Evolutionary conservation across 1,284 basidiomycete genomes (phyloP).

Genomic region (Gomphus bonarii): DNA sequence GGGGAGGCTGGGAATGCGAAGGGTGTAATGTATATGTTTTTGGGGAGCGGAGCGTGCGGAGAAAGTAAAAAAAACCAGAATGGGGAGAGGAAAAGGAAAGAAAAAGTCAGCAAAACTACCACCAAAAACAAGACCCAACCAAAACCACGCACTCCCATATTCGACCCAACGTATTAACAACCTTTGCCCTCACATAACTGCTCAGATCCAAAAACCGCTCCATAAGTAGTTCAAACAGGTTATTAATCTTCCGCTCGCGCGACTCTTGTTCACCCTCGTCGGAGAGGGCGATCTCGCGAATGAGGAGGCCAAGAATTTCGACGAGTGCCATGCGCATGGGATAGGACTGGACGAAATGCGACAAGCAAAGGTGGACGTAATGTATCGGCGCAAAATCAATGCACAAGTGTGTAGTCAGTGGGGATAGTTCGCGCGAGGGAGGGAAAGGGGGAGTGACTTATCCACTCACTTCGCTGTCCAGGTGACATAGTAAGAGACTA

Average conservation of each 20-base stretch:
- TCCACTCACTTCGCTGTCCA: constrained; percentile 79
- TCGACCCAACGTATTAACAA: constrained; percentile 69
- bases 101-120: no score
- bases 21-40: not conserved
- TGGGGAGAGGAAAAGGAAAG: no score
- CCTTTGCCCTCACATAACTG: constrained; percentile 86
- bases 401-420: no score
- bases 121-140: no score
- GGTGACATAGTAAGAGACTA: constrained; percentile 70
- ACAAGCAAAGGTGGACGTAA: no score
- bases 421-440: no score
- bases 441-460: no score
- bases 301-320: constrained; percentile 76
- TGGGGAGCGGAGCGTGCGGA: no score
- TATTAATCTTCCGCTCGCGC: constrained; percentile 74
- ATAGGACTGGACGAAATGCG: constrained; percentile 55
- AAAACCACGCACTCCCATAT: constrained; percentile 52
- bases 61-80: no score
- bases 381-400: no score
- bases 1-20: constrained; percentile 51
- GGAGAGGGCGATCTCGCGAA: constrained; percentile 61
- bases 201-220: constrained; percentile 85
- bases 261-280: constrained; percentile 47
- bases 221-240: constrained; percentile 76
- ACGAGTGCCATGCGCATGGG: constrained; percentile 92